phyloP scores from a whole-genome alignment of 257 asterid genomes.

The Scutellaria galericulata region DNA sequence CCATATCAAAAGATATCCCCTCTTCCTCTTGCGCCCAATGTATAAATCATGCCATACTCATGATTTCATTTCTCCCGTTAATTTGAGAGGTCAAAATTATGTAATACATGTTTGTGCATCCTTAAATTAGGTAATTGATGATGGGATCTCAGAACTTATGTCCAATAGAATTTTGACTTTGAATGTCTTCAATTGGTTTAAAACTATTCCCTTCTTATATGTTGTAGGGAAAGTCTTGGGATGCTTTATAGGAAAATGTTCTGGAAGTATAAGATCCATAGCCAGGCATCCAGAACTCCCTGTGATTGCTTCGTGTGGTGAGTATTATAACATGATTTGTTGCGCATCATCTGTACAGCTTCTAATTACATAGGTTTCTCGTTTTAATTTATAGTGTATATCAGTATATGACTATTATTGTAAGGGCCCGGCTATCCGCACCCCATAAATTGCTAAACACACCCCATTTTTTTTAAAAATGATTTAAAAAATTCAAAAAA shows the following conservation, averaged over 20 bases:
- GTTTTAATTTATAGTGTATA: conserved; percentile 3
- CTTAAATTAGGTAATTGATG: neutral
- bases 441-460: too few relatives aligned
- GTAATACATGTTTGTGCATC: neutral
- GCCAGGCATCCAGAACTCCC: conserved; percentile 82
- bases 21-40: neutral
- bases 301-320: conserved; percentile 93
- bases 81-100: conserved; percentile 3
- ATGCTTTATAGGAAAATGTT: conserved; percentile 85
- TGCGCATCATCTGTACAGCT: neutral
- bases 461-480: too few relatives aligned
- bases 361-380: neutral
- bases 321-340: conserved; percentile 35
- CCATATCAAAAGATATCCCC: neutral
- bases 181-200: neutral
- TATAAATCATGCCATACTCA: conserved; percentile 2
- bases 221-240: conserved; percentile 81
- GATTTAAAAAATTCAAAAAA: too few relatives aligned
- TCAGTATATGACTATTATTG: neutral
- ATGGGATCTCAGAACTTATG: neutral
- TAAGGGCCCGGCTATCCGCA: too few relatives aligned
- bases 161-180: too few relatives aligned
- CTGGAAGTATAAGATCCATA: conserved; percentile 92
- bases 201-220: conserved; percentile 18
- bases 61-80: neutral